Percentiles rank a stretch among this genome's conserved stretches.
phyloP scores from a whole-genome alignment of 352 stramenopile species.

The Globisporangium cylindrosporum region DNA sequence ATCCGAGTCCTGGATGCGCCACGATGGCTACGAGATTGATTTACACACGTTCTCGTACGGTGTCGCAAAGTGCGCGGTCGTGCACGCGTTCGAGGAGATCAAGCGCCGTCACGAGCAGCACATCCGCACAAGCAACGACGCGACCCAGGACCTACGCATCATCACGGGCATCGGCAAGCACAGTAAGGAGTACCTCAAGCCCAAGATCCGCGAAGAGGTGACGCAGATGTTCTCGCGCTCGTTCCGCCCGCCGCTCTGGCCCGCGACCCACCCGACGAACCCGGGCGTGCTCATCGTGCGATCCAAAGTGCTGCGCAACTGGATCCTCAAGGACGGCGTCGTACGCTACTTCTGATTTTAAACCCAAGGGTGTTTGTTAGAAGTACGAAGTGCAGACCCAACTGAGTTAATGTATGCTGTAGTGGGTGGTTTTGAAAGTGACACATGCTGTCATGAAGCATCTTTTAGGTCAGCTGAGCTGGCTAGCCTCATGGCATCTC shows the following conservation, averaged over 20 bases:
- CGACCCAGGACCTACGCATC: conserved; percentile 53
- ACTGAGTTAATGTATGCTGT: too few species aligned
- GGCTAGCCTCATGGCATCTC: too few species aligned
- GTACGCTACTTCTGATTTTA: conserved; percentile 6
- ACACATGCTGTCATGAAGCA: too few species aligned
- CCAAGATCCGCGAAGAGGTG: conserved; percentile 54
- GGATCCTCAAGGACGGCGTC: conserved; percentile 42
- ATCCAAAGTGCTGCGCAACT: conserved; percentile 48
- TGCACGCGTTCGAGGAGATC: conserved; percentile 57
- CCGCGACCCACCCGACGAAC: conserved; percentile 53
- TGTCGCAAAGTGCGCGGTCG: conserved; percentile 67
- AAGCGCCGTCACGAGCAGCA: conserved; percentile 23
- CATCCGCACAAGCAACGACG: conserved; percentile 22
- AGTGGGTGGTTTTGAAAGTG: not conserved
- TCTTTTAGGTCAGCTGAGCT: not conserved
- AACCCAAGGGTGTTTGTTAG: not conserved
- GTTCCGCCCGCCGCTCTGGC: conserved; percentile 46
- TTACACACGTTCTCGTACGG: conserved; percentile 67
- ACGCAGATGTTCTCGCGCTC: conserved; percentile 47
- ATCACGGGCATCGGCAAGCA: conserved; percentile 69
- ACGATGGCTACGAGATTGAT: conserved; percentile 65
- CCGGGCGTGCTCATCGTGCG: conserved; percentile 54
- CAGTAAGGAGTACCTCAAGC: conserved; percentile 59
- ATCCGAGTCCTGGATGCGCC: conserved; percentile 40
- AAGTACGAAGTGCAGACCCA: not conserved